Conservation (phyloP, 192 early-diverging fungal species). For the Coemansia sp. region DNA sequence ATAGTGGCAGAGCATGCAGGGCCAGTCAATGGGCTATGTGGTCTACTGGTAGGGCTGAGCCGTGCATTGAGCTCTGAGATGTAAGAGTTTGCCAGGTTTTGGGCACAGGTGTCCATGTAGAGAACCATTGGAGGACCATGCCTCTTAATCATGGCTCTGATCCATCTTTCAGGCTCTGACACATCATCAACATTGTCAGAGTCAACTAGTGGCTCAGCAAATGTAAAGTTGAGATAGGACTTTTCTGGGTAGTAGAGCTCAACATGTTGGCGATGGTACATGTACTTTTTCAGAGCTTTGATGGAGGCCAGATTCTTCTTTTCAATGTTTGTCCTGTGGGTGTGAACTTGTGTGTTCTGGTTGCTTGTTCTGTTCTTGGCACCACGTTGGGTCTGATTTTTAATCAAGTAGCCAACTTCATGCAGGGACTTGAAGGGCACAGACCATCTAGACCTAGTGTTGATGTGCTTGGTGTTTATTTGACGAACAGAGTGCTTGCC, state of each 20-base stretch:
- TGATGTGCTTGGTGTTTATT: conserved; percentile 49
- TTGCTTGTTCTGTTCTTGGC: conserved; percentile 6
- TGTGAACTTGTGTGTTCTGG: not conserved
- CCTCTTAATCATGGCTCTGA: conserved; percentile 39
- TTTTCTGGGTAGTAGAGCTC: conserved; percentile 9
- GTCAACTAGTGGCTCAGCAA: not conserved
- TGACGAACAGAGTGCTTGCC: conserved; percentile 31
- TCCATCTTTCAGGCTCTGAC: conserved; percentile 41
- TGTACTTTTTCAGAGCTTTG: conserved; percentile 33
- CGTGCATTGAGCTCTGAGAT: conserved; percentile 8
- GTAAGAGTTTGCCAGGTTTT: conserved; percentile 28
- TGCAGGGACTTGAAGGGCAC: conserved; percentile 45
- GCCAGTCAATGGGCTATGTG: not conserved
- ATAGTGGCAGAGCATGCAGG: not conserved
- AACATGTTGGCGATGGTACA: conserved; percentile 9
- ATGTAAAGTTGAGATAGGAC: not conserved
- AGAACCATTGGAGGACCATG: conserved; percentile 27
- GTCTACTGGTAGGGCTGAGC: not conserved
- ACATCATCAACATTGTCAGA: conserved; percentile 21
- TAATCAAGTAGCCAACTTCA: conserved; percentile 41
- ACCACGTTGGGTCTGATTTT: conserved; percentile 25
- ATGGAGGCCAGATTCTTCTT: conserved; percentile 38
- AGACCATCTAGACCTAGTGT: conserved; percentile 43
- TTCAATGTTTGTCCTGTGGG: conserved; percentile 34
- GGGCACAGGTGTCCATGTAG: conserved; percentile 30